These are phyloP conservation scores for Dactylellina sp. DNA, from an alignment of 2,329 filamentous ascomycete genomes.

Conservation along the genomic window DNA sequence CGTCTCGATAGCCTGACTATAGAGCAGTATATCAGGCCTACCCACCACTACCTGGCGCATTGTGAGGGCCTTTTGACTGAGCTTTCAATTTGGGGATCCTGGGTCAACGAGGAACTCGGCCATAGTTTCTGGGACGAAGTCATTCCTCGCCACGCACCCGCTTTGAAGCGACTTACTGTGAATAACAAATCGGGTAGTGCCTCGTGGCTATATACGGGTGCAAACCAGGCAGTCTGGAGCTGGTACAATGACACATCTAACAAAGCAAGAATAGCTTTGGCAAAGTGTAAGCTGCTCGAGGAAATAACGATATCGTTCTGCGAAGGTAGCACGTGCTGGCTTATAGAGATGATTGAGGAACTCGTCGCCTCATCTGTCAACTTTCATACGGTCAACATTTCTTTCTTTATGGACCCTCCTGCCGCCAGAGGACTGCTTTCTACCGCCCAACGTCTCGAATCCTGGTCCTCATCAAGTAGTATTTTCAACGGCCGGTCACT, in stretches of 20 bases:
- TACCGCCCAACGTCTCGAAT: not conserved
- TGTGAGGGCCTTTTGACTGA: slow-evolving; percentile 11
- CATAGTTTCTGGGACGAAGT: slow-evolving; percentile 42
- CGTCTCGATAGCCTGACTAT: slow-evolving; percentile 26
- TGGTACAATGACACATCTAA: slow-evolving; percentile 23
- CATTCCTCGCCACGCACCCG: slow-evolving; percentile 41
- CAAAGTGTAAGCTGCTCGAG: slow-evolving; percentile 37
- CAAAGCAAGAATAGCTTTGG: slow-evolving; percentile 19
- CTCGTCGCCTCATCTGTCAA: slow-evolving; percentile 19
- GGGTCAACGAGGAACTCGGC: slow-evolving; percentile 21
- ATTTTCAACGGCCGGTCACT: slow-evolving; percentile 36
- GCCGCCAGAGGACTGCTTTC: not conserved
- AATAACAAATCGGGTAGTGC: slow-evolving; percentile 17
- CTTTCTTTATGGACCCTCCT: slow-evolving; percentile 16
- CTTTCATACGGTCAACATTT: slow-evolving; percentile 28
- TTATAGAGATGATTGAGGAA: slow-evolving; percentile 33
- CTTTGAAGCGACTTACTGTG: slow-evolving; percentile 12
- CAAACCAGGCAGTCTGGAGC: slow-evolving; percentile 19
- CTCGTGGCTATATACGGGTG: not conserved
- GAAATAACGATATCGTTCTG: slow-evolving; percentile 39
- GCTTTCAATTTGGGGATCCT: slow-evolving; percentile 40
- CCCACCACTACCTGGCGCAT: slow-evolving; percentile 29
- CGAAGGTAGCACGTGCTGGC: slow-evolving; percentile 28
- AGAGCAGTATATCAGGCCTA: slow-evolving; percentile 35
- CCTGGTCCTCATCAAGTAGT: slow-evolving; percentile 18